phyloP scores from a whole-genome alignment of 768 basidiomycete species.

The Kwoniella heveanensis region DNA sequence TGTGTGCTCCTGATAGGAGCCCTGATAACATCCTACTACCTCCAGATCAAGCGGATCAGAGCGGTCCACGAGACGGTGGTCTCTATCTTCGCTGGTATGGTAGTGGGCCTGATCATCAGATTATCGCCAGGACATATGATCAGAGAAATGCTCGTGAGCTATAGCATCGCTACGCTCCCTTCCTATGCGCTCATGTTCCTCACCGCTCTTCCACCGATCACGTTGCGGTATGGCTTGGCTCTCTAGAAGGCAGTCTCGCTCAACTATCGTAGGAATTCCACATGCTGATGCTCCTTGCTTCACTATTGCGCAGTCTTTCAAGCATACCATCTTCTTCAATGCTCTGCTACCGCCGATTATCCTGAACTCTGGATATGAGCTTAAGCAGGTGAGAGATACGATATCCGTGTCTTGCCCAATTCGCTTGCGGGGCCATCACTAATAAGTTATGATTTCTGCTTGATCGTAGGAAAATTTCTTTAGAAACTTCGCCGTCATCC shows the following conservation, averaged over 20 bases:
- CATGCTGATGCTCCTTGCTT: no score
- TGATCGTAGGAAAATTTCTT: constrained; percentile 88
- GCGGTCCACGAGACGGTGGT: constrained; percentile 95
- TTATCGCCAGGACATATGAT: constrained; percentile 92
- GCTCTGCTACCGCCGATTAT: constrained; percentile 97
- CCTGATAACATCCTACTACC: constrained; percentile 93
- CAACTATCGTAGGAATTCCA: no score
- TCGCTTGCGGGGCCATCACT: no score
- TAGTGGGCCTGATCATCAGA: constrained; percentile 86
- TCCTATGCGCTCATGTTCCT: constrained; percentile 67
- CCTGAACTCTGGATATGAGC: constrained; percentile 93
- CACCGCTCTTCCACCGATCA: constrained; percentile 92
- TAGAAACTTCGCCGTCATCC: constrained; percentile 93
- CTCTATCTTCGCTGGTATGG: constrained; percentile 90
- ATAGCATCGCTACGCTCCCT: not conserved
- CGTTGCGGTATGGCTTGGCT: no score
- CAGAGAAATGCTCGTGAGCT: constrained; percentile 90
- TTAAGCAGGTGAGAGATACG: constrained; percentile 73
- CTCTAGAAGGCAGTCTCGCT: no score
- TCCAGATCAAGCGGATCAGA: constrained; percentile 94
- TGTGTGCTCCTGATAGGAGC: constrained; percentile 85
- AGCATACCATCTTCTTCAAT: constrained; percentile 97
- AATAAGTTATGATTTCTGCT: no score
- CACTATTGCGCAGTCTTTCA: constrained; percentile 89
- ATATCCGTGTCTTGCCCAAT: not conserved